Conservation (phyloP, 495 filamentous ascomycete genomes). For the Penicillium tannophilum region DNA sequence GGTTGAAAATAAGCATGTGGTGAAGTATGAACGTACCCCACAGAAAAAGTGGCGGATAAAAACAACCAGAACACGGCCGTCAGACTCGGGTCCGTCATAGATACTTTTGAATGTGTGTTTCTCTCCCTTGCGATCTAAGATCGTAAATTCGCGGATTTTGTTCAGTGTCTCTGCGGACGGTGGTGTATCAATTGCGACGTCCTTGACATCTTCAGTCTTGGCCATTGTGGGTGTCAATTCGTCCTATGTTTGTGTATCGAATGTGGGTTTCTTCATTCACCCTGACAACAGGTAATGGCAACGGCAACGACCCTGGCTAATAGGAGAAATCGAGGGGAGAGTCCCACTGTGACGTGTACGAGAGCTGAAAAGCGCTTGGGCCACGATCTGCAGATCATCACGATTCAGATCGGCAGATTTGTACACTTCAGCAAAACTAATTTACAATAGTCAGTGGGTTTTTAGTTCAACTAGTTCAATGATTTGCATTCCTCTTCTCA, state of each 20-base stretch:
- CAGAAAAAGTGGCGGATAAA: constrained; percentile 93
- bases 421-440: too few relatives aligned
- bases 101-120: constrained; percentile 66
- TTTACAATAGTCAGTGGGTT: too few relatives aligned
- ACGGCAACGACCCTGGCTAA: too few relatives aligned
- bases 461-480: too few relatives aligned
- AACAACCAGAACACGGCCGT: constrained; percentile 66
- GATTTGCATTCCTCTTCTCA: too few relatives aligned
- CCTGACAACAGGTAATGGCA: background rate
- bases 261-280: too few relatives aligned
- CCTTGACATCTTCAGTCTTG: constrained; percentile 1
- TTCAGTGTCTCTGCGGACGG: constrained; percentile 50
- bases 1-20: background rate
- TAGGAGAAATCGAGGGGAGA: too few relatives aligned
- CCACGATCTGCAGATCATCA: too few relatives aligned
- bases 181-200: constrained; percentile 37
- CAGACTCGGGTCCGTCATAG: constrained; percentile 57
- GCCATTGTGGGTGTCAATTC: background rate
- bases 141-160: constrained; percentile 56
- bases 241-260: background rate
- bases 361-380: too few relatives aligned
- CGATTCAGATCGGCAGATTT: too few relatives aligned
- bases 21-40: constrained; percentile 58
- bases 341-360: too few relatives aligned
- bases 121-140: constrained; percentile 67